A percentile compares a stretch with the other conserved stretches of the same genome.
phyloP scores from a whole-genome alignment of 2,329 filamentous ascomycete species.

The Phoma sp. region DNA sequence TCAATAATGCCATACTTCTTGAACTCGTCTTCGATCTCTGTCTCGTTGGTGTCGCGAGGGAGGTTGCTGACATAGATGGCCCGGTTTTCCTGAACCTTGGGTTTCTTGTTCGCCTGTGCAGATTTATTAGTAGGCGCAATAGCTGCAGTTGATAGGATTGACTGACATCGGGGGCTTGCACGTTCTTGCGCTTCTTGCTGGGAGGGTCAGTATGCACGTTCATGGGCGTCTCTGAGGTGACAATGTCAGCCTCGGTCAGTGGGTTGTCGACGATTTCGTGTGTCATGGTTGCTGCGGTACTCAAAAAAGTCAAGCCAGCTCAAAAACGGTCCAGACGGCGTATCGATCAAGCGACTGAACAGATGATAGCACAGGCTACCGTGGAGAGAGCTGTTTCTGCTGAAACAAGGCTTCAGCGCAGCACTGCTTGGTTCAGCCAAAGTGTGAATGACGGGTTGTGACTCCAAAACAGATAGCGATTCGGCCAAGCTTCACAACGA shows the following conservation, averaged over 20 bases:
- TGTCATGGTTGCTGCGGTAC: conserved; percentile 13
- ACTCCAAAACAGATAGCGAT: not conserved
- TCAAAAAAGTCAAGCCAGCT: not conserved
- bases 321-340: not conserved
- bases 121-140: conserved; percentile 36
- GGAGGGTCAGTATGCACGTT: conserved; percentile 8
- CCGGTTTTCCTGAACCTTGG: conserved; percentile 69
- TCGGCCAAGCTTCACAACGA: not conserved
- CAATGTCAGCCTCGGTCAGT: conserved; percentile 20
- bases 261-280: conserved; percentile 24
- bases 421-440: not conserved
- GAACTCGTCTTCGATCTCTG: conserved; percentile 85
- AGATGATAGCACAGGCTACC: not conserved
- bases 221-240: conserved; percentile 9
- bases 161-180: conserved; percentile 28
- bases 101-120: conserved; percentile 37
- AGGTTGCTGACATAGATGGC: conserved; percentile 92
- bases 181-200: conserved; percentile 37
- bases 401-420: not conserved
- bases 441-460: not conserved
- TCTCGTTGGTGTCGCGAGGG: conserved; percentile 76
- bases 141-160: not conserved
- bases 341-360: not conserved
- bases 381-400: not conserved
- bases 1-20: conserved; percentile 91